Conservation (phyloP, 352 stramenopile genomes). For the Phytopythium ostracodes region DNA sequence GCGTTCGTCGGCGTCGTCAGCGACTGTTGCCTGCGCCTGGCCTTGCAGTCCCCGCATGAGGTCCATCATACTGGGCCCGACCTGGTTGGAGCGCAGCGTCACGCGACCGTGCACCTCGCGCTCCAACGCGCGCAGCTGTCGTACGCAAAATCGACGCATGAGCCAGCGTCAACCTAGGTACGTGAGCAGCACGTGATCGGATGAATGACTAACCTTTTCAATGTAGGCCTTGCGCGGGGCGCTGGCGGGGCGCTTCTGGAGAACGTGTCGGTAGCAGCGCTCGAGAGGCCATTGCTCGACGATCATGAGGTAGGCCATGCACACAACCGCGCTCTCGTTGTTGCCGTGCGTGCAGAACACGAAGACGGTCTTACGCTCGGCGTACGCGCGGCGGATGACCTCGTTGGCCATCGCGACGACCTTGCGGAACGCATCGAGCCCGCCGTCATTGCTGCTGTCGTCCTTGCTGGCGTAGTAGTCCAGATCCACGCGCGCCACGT, state of each 20-base stretch:
- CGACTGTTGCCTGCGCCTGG: conserved; percentile 16
- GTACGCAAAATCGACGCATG: no score
- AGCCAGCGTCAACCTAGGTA: no score
- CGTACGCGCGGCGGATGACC: conserved; percentile 33
- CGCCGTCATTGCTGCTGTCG: conserved; percentile 35
- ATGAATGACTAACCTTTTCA: conserved; percentile 38
- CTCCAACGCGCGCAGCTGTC: conserved; percentile 45
- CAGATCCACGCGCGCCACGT: conserved; percentile 42
- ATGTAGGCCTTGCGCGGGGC: conserved; percentile 63
- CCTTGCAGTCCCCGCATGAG: conserved; percentile 63
- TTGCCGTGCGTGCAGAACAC: conserved; percentile 73
- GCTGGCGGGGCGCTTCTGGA: conserved; percentile 53
- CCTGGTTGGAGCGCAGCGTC: conserved; percentile 53
- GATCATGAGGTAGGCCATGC: conserved; percentile 63
- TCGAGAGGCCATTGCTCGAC: conserved; percentile 56
- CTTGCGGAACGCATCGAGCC: conserved; percentile 52
- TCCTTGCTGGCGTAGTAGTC: conserved; percentile 66
- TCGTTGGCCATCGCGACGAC: conserved; percentile 38
- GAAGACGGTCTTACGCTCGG: conserved; percentile 47
- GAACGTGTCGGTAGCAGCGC: conserved; percentile 53
- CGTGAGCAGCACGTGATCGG: background rate
- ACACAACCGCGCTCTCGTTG: conserved; percentile 67
- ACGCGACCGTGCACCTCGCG: conserved; percentile 52
- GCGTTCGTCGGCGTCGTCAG: conserved; percentile 36
- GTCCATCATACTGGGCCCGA: conserved; percentile 73